These are phyloP conservation scores for Mycena pura DNA, from an alignment of 768 basidiomycete species.

Conservation along the genomic window DNA sequence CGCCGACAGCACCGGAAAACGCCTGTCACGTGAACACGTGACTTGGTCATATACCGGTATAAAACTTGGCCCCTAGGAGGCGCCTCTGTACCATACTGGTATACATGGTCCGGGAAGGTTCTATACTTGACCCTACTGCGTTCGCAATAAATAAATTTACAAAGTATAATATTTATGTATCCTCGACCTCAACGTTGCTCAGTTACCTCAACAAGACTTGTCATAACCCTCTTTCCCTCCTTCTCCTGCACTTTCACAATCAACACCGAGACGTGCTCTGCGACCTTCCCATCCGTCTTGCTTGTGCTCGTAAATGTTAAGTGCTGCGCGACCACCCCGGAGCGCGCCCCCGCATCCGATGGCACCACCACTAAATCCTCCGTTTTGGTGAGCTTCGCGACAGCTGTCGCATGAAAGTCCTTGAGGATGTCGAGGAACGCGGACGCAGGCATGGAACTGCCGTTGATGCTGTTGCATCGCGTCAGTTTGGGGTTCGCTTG, in stretches of 20 bases:
- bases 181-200: too few species aligned
- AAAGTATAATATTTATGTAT: too few species aligned
- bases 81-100: too few species aligned
- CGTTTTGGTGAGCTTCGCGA: neutral
- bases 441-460: neutral
- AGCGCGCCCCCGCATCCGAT: neutral
- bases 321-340: conserved; percentile 13
- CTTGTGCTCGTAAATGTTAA: neutral
- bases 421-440: conserved; percentile 13
- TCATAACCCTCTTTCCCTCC: conserved; percentile 9
- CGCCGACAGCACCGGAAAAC: too few species aligned
- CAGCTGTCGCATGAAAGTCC: neutral
- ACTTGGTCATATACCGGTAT: too few species aligned
- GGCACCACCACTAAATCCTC: conserved; percentile 12
- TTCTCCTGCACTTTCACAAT: conserved; percentile 15
- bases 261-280: neutral
- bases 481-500: neutral
- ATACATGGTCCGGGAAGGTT: too few species aligned
- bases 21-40: too few species aligned
- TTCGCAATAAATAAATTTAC: too few species aligned
- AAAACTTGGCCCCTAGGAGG: too few species aligned
- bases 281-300: neutral
- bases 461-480: neutral
- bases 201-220: conserved; percentile 3
- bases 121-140: too few species aligned